Evolutionary conservation across 805 yeast genomes (phyloP).

Genomic region (Jamesozyma rosinii): DNA sequence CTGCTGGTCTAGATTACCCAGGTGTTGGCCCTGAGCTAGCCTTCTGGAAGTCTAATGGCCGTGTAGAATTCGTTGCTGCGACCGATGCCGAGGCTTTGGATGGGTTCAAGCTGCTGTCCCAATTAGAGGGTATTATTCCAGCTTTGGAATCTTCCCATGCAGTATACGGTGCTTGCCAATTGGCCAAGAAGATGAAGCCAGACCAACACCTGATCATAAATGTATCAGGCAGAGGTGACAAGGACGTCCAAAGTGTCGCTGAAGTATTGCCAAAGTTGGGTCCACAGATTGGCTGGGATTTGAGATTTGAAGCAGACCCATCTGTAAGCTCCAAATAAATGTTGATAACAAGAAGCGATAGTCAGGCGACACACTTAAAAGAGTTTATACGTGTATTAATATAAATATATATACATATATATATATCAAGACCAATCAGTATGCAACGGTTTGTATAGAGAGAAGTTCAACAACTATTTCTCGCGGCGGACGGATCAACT

Average conservation of each 20-base stretch:
- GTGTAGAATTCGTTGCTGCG: constrained; percentile 85
- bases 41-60: constrained; percentile 85
- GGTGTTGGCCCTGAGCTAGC: constrained; percentile 99
- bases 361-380: not conserved
- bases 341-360: not conserved
- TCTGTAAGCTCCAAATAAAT: constrained; percentile 8
- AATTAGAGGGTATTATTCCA: constrained; percentile 96
- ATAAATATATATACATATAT: too few species aligned
- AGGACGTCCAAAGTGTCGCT: constrained; percentile 96
- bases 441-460: not conserved
- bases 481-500: not conserved
- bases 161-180: constrained; percentile 77
- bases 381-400: not conserved
- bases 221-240: constrained; percentile 97
- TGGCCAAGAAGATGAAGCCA: constrained; percentile 72
- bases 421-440: not conserved
- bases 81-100: constrained; percentile 90
- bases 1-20: constrained; percentile 98
- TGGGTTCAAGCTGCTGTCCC: constrained; percentile 82
- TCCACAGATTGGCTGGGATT: constrained; percentile 89
- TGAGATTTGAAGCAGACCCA: constrained; percentile 60
- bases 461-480: not conserved
- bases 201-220: constrained; percentile 81
- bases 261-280: constrained; percentile 86
- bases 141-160: constrained; percentile 98